Evolutionary conservation across 352 stramenopile genomes (phyloP).

Genomic region (Phytophthora cryptogea): DNA sequence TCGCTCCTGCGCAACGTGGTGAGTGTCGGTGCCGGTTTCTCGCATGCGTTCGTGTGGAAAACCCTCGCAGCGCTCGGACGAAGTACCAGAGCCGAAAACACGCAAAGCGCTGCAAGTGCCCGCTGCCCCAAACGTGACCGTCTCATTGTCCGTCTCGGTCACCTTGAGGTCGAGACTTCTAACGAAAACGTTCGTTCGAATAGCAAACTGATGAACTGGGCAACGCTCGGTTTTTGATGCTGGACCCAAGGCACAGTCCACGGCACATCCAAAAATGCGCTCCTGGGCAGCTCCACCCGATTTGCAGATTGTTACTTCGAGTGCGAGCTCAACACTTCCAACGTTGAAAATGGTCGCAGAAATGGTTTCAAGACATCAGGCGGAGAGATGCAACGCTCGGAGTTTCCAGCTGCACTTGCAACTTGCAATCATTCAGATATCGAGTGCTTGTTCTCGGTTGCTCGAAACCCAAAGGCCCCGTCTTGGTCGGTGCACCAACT

Average conservation of each 20-base stretch:
- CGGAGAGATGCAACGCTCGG: constrained; percentile 27
- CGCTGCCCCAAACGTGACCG: constrained; percentile 17
- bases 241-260: constrained; percentile 18
- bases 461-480: constrained; percentile 5
- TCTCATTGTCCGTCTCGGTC: constrained; percentile 24
- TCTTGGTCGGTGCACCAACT: background rate
- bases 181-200: constrained; percentile 23
- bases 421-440: background rate
- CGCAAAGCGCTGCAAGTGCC: constrained; percentile 11
- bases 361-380: constrained; percentile 19
- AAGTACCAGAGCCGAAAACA: constrained; percentile 9
- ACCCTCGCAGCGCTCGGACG: constrained; percentile 1
- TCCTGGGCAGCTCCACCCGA: constrained; percentile 12
- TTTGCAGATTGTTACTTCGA: constrained; percentile 33
- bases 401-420: constrained; percentile 18
- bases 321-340: constrained; percentile 14
- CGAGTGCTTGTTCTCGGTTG: background rate
- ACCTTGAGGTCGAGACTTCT: constrained; percentile 14
- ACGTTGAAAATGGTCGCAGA: constrained; percentile 10
- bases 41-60: constrained; percentile 19
- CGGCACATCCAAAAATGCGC: constrained; percentile 26
- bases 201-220: constrained; percentile 19
- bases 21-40: constrained; percentile 31
- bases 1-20: constrained; percentile 27
- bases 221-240: constrained; percentile 22